phyloP scores from a whole-genome alignment of 2,329 filamentous ascomycete species.

The Daldinia eschscholtzii region DNA sequence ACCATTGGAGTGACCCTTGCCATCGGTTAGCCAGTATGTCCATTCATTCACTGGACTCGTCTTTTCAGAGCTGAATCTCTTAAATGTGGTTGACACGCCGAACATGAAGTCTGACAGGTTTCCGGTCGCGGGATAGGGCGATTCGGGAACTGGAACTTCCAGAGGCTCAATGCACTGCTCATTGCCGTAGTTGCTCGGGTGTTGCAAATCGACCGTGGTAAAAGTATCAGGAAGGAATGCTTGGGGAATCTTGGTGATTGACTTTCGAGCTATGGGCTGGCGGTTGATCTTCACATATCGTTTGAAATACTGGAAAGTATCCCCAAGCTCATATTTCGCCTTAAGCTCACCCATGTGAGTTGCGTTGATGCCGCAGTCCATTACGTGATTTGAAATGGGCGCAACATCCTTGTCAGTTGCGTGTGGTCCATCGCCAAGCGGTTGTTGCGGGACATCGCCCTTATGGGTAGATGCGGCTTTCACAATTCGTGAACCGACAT shows the following conservation, averaged over 20 bases:
- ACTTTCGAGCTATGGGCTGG: conserved; percentile 62
- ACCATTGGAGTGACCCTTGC: conserved; percentile 67
- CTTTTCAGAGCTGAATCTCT: conserved; percentile 64
- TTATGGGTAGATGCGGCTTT: conserved; percentile 55
- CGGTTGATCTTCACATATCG: conserved; percentile 67
- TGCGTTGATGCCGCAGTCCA: conserved; percentile 65
- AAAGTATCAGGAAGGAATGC: conserved; percentile 62
- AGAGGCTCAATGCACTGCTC: conserved; percentile 64
- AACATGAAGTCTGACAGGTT: conserved; percentile 70
- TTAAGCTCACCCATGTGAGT: conserved; percentile 61
- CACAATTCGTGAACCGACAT: conserved; percentile 57
- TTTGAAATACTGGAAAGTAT: conserved; percentile 68
- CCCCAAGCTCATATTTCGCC: conserved; percentile 61
- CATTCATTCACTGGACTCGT: conserved; percentile 69
- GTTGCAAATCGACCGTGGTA: conserved; percentile 62
- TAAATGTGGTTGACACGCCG: conserved; percentile 70
- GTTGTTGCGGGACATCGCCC: conserved; percentile 50
- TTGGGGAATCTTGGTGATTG: conserved; percentile 64
- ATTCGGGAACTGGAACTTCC: conserved; percentile 64
- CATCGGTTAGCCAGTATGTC: conserved; percentile 71
- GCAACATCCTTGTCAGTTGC: conserved; percentile 50
- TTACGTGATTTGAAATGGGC: conserved; percentile 53
- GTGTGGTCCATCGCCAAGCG: conserved; percentile 48
- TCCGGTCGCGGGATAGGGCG: conserved; percentile 63
- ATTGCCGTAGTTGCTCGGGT: conserved; percentile 55